Evolutionary conservation across 2,329 filamentous ascomycete genomes (phyloP).

Genomic region (Arthrocladium fulminans): DNA sequence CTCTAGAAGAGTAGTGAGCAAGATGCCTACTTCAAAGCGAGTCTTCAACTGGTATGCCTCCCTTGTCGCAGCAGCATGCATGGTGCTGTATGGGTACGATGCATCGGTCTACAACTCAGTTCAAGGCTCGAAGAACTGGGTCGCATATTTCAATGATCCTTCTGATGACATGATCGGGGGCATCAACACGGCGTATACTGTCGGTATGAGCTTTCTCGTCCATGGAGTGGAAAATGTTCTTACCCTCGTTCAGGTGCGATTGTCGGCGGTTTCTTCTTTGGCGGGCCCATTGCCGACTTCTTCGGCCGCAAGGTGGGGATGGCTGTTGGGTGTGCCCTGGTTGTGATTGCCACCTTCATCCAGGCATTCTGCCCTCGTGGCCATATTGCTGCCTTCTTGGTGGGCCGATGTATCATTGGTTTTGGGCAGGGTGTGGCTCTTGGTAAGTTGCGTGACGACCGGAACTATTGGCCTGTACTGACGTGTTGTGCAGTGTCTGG

Average conservation of each 20-base stretch:
- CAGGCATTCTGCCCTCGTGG: conserved; percentile 52
- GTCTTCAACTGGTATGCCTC: conserved; percentile 45
- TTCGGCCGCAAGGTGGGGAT: conserved; percentile 57
- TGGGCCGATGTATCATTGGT: conserved; percentile 59
- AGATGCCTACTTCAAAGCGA: not conserved
- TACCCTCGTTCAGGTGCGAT: no score
- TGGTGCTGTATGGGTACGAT: conserved; percentile 69
- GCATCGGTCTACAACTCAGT: conserved; percentile 65
- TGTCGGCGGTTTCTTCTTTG: conserved; percentile 59
- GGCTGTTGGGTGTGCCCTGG: conserved; percentile 54
- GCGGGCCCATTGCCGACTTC: conserved; percentile 50
- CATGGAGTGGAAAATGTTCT: no score
- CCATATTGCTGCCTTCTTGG: conserved; percentile 58
- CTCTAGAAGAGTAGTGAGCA: not conserved
- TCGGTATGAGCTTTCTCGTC: no score
- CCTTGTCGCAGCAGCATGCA: conserved; percentile 61
- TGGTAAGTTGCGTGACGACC: conserved; percentile 28
- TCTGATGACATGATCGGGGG: conserved; percentile 41
- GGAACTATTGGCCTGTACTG: not conserved
- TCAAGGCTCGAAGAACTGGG: conserved; percentile 53
- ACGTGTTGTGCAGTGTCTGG: conserved; percentile 34
- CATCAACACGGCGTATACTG: conserved; percentile 62
- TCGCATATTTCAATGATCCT: conserved; percentile 50
- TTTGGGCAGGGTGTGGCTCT: conserved; percentile 1
- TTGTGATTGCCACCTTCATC: conserved; percentile 60